Evolutionary conservation across 1,284 basidiomycete genomes (phyloP).

Genomic region (Ustilago trichophora): DNA sequence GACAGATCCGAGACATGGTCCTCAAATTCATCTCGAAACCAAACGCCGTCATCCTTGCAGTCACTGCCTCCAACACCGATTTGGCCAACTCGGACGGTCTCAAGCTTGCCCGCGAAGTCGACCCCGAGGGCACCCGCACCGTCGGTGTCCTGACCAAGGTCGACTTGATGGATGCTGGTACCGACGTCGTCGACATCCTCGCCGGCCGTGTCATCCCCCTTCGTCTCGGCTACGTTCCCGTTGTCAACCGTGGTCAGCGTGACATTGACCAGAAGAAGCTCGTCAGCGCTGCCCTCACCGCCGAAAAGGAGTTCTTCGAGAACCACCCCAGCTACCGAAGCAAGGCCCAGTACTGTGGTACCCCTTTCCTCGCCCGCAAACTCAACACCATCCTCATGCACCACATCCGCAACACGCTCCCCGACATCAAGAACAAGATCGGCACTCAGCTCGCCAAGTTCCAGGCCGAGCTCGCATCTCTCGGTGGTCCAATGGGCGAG

Average conservation of each 20-base stretch:
- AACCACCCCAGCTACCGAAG: slow-evolving; percentile 93
- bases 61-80: slow-evolving; percentile 96
- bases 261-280: slow-evolving; percentile 92
- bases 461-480: slow-evolving; percentile 94
- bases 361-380: slow-evolving; percentile 90
- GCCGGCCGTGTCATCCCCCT: slow-evolving; percentile 96
- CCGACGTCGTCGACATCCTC: slow-evolving; percentile 93
- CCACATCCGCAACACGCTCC: slow-evolving; percentile 97
- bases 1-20: slow-evolving; percentile 92
- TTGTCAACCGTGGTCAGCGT: slow-evolving; percentile 96
- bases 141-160: slow-evolving; percentile 96
- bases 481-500: slow-evolving; percentile 95
- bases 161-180: slow-evolving; percentile 98
- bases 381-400: slow-evolving; percentile 95
- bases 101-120: slow-evolving; percentile 92
- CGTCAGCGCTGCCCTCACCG: slow-evolving; percentile 83
- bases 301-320: slow-evolving; percentile 91
- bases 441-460: slow-evolving; percentile 99
- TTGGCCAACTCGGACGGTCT: slow-evolving; percentile 97
- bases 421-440: slow-evolving; percentile 98
- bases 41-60: slow-evolving; percentile 94
- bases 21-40: slow-evolving; percentile 95
- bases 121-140: slow-evolving; percentile 92
- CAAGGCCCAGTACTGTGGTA: slow-evolving; percentile 96
- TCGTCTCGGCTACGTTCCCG: slow-evolving; percentile 96